These are phyloP conservation scores for Penicillium canariense DNA, from an alignment of 495 filamentous ascomycete genomes.

Conservation along the genomic window DNA sequence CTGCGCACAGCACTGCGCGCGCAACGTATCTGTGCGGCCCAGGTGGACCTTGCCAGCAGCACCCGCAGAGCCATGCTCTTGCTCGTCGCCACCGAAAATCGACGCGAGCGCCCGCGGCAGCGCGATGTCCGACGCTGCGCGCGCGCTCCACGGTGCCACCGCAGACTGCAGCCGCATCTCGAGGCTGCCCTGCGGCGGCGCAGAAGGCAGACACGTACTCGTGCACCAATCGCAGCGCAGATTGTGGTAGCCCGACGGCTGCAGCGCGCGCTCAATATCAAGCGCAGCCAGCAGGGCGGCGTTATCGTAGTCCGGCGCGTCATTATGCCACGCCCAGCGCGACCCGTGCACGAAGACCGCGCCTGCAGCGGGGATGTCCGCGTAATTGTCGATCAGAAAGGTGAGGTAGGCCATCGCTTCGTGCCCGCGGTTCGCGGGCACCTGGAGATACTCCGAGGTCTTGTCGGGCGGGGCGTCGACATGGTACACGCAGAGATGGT, in stretches of 20 bases:
- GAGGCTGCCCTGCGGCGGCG: conserved; percentile 37
- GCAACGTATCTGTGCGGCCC: conserved; percentile 32
- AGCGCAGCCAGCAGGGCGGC: conserved; percentile 32
- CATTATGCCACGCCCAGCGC: conserved; percentile 47
- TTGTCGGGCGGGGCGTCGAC: conserved; percentile 51
- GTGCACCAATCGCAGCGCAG: conserved; percentile 48
- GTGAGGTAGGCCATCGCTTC: conserved; percentile 68
- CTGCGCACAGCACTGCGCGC: conserved; percentile 48
- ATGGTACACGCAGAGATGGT: conserved; percentile 51
- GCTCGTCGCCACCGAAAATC: conserved; percentile 30
- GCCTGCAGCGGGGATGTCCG: conserved; percentile 48
- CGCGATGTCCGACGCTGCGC: conserved; percentile 37
- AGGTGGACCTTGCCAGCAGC: conserved; percentile 11
- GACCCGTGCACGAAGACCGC: conserved; percentile 47
- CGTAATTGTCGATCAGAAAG: conserved; percentile 67
- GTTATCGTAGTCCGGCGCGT: conserved; percentile 42
- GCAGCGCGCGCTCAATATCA: conserved; percentile 32
- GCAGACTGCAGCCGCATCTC: conserved; percentile 36
- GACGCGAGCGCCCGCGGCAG: conserved; percentile 30
- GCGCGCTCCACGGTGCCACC: conserved; percentile 39
- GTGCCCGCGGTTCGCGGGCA: conserved; percentile 63
- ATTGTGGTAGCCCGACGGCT: conserved; percentile 41
- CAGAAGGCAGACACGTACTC: conserved; percentile 32
- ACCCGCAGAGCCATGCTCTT: conserved; percentile 1
- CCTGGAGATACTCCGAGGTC: conserved; percentile 41